Base-by-base conservation (phyloP, 2,329 filamentous ascomycete genomes). In the Macrophomina phaseolina region DNA sequence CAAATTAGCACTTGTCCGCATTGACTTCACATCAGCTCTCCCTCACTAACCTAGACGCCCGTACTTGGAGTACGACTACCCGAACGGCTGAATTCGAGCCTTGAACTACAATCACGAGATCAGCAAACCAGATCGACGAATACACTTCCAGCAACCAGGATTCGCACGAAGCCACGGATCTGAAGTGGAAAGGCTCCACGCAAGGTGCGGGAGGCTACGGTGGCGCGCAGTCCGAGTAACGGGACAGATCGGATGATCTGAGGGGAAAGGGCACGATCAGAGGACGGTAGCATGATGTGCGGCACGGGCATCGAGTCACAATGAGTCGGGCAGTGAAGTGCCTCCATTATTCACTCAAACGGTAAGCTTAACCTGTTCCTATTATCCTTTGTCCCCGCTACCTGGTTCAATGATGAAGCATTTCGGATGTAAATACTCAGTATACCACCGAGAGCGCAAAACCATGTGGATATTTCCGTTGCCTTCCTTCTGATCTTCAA, bases 401-500 rank as follows among this genome's bases (percentile, higher is more conserved):
- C 34, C 53, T 18, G 23, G 30, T 55, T 45, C 46, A 18, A 88
- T 97, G 94, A 97, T 93, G 92, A 96, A 95, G 83, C 83, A 97
- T 92, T 90, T 87, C 93, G 94, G 94, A 97, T 97, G 92, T 95
- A 92, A 97, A 96, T 81, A 86, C 14, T 85, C 85, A 84, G 87
- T 87, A 75, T 74, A 86, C 89, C 90, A 90, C 91, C 91, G 91
- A 90, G 90, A 91, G 93, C 93, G 93, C 93, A 97, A 93, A 90
- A 84, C 86, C 87, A 84, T 97, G 94, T 97, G 90, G 94, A 97
- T 82, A 88, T 90, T 90, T 97, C 94, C 94, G 94, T 97, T 97
- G 94, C 94, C 94, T 97, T 97, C 94, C 94, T 97, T 97, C 94
- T 97, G 94, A 97, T 89, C 71, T 30, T 9, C 12, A 28, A 52